Evolutionary conservation across 805 yeast species (phyloP).

Genomic region (Naumovozyma baii): DNA sequence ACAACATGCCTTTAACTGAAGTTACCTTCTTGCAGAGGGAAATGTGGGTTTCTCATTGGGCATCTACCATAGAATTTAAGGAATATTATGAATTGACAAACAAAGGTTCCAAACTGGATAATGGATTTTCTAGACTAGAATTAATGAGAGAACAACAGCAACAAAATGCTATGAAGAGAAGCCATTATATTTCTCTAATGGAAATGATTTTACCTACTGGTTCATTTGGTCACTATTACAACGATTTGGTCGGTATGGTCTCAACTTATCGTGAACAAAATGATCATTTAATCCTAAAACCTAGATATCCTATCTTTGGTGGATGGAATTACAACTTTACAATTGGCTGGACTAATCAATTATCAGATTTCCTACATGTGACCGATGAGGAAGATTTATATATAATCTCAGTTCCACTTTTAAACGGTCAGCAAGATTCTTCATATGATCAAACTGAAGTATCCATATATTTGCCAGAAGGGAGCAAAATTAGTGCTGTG

Average conservation of each 20-base stretch:
- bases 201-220: slow-evolving; percentile 45
- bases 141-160: slow-evolving; percentile 38
- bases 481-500: slow-evolving; percentile 51
- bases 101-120: slow-evolving; percentile 55
- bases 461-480: slow-evolving; percentile 76
- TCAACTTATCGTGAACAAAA: slow-evolving; percentile 50
- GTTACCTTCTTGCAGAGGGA: slow-evolving; percentile 58
- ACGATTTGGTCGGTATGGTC: slow-evolving; percentile 89
- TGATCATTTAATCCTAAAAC: slow-evolving; percentile 48
- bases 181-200: slow-evolving; percentile 52
- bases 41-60: slow-evolving; percentile 84
- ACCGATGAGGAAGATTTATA: slow-evolving; percentile 39
- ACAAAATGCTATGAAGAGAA: slow-evolving; percentile 1
- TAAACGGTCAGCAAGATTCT: slow-evolving; percentile 65
- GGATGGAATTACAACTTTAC: slow-evolving; percentile 96
- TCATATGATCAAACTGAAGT: slow-evolving; percentile 53
- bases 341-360: slow-evolving; percentile 74
- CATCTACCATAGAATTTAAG: slow-evolving; percentile 60
- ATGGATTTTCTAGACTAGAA: slow-evolving; percentile 73
- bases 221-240: slow-evolving; percentile 61
- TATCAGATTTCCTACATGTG: slow-evolving; percentile 43
- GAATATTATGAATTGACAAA: slow-evolving; percentile 79
- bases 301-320: slow-evolving; percentile 92
- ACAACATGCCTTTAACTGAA: slow-evolving; percentile 53
- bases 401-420: slow-evolving; percentile 55